These are phyloP conservation scores for Alternaria infectoria DNA, from an alignment of 2,329 filamentous ascomycete genomes.

Conservation along the genomic window DNA sequence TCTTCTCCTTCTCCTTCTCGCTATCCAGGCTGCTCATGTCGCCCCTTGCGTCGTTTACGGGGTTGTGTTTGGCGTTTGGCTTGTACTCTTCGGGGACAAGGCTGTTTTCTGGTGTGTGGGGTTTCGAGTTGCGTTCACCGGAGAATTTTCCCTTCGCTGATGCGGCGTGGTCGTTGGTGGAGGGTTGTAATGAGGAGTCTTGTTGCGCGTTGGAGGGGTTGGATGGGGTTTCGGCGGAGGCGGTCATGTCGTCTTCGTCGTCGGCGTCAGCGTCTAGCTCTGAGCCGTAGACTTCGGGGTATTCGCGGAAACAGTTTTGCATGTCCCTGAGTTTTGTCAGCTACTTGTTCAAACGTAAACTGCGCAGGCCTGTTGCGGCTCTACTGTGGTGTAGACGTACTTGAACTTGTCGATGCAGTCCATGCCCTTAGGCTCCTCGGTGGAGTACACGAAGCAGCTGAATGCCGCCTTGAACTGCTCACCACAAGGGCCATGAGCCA, in stretches of 20 bases:
- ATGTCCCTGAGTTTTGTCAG: constrained; percentile 69
- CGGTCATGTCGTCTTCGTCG: constrained; percentile 62
- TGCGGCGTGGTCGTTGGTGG: constrained; percentile 9
- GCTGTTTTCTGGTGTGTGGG: constrained; percentile 14
- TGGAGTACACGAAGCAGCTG: constrained; percentile 97
- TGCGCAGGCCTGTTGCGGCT: neutral
- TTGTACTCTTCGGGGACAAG: constrained; percentile 30
- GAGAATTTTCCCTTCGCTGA: constrained; percentile 10
- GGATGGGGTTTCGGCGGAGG: constrained; percentile 8
- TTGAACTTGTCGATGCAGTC: constrained; percentile 98
- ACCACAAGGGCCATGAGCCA: constrained; percentile 95
- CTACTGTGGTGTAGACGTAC: constrained; percentile 59
- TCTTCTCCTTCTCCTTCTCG: constrained; percentile 14
- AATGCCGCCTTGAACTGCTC: constrained; percentile 95
- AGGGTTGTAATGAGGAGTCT: neutral
- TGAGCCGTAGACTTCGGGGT: constrained; percentile 91
- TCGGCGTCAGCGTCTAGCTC: constrained; percentile 83
- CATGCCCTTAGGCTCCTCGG: constrained; percentile 95
- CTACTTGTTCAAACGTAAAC: neutral
- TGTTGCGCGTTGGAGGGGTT: neutral
- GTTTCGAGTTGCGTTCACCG: constrained; percentile 12
- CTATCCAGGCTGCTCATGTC: constrained; percentile 13
- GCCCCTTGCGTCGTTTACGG: constrained; percentile 6
- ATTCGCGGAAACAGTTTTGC: constrained; percentile 94
- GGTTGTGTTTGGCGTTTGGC: constrained; percentile 15